Evolutionary conservation across 2,329 filamentous ascomycete genomes (phyloP).

Genomic region (Sclerotinia glacialis): DNA sequence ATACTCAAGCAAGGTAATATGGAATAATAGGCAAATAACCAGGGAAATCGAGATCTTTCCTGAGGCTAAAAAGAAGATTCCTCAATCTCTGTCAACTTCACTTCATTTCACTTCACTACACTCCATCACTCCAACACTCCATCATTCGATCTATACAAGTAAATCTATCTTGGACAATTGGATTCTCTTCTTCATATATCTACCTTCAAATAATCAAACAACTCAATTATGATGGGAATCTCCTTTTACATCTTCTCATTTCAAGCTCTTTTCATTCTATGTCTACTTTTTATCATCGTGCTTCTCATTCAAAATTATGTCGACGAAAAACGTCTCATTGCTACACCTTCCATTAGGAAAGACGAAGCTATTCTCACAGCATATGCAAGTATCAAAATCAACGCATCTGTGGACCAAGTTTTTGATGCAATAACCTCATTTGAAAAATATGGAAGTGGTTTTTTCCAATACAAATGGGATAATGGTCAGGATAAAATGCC

Average conservation of each 20-base stretch:
- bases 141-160: background rate
- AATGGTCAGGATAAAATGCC: conserved; percentile 25
- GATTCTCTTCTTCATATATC: background rate
- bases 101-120: background rate
- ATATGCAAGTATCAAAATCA: conserved; percentile 28
- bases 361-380: conserved; percentile 26
- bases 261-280: conserved; percentile 12
- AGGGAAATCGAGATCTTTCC: background rate
- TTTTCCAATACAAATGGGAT: conserved; percentile 28
- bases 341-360: conserved; percentile 25
- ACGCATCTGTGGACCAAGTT: conserved; percentile 28
- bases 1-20: background rate
- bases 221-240: background rate
- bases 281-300: conserved; percentile 23
- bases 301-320: conserved; percentile 22
- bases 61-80: background rate
- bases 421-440: conserved; percentile 26
- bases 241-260: conserved; percentile 6
- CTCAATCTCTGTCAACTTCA: background rate
- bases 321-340: conserved; percentile 20
- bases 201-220: background rate
- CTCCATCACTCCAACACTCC: background rate
- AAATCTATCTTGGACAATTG: background rate
- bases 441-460: conserved; percentile 25
- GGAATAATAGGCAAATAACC: background rate